Evolutionary conservation across 164 flowering plant genomes (phyloP).

Genomic region (Vitis rupestris): DNA sequence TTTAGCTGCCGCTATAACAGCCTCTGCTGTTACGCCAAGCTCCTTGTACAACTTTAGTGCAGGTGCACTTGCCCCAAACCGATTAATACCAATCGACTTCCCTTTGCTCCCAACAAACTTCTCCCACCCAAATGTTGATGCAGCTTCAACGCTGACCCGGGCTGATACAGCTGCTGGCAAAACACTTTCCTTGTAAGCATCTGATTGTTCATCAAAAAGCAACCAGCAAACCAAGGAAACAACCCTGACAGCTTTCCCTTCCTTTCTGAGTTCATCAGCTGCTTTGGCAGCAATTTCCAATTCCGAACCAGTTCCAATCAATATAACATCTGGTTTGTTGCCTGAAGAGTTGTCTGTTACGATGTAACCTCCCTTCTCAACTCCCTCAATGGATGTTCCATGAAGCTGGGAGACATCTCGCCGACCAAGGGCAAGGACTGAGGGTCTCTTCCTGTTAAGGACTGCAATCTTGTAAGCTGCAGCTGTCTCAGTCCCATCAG

Average conservation of each 20-base stretch:
- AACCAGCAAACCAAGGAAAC: slow-evolving; percentile 92
- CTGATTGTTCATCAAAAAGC: slow-evolving; percentile 86
- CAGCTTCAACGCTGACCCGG: slow-evolving; percentile 94
- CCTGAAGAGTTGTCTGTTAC: slow-evolving; percentile 80
- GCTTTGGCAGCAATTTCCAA: slow-evolving; percentile 87
- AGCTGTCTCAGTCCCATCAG: slow-evolving; percentile 97
- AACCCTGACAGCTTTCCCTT: slow-evolving; percentile 86
- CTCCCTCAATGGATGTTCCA: slow-evolving; percentile 90
- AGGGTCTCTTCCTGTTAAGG: slow-evolving; percentile 75
- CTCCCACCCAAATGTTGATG: slow-evolving; percentile 90
- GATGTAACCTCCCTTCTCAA: slow-evolving; percentile 87
- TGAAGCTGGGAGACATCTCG: slow-evolving; percentile 84
- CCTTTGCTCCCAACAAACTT: slow-evolving; percentile 79
- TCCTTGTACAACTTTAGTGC: slow-evolving; percentile 92
- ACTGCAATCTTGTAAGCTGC: slow-evolving; percentile 94
- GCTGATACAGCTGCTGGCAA: slow-evolving; percentile 78
- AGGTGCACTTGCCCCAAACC: slow-evolving; percentile 96
- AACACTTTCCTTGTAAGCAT: slow-evolving; percentile 91
- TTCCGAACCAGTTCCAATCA: slow-evolving; percentile 97
- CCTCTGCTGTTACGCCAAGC: slow-evolving; percentile 82
- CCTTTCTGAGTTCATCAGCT: slow-evolving; percentile 80
- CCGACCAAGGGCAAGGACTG: slow-evolving; percentile 88
- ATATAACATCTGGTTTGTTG: slow-evolving; percentile 85
- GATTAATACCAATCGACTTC: slow-evolving; percentile 84
- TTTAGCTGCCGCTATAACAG: slow-evolving; percentile 86